A percentile compares a stretch with the other conserved stretches of the same genome.
These are phyloP conservation scores for Fusarium sp. DNA, from an alignment of 2,329 filamentous ascomycete genomes.

Conservation along the genomic window DNA sequence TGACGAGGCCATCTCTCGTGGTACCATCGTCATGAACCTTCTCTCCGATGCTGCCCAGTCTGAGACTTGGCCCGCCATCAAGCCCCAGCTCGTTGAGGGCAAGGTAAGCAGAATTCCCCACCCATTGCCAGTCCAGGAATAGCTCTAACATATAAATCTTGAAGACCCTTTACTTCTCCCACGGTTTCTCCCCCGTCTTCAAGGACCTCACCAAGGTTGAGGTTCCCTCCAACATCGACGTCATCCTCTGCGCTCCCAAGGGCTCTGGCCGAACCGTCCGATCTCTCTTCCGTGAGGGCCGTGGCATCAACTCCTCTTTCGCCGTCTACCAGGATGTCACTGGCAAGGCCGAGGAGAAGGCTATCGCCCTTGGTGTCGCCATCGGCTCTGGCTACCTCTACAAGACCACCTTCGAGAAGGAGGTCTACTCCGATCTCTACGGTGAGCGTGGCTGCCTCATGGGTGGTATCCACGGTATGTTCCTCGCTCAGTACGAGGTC, in stretches of 20 bases:
- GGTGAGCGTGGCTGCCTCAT: constrained; percentile 99
- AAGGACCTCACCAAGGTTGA: constrained; percentile 99
- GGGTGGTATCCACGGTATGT: constrained; percentile 99
- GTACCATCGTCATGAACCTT: constrained; percentile 99
- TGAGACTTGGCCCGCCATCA: constrained; percentile 98
- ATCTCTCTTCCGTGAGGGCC: constrained; percentile 98
- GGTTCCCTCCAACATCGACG: constrained; percentile 93
- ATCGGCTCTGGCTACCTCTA: constrained; percentile 99
- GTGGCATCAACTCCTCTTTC: constrained; percentile 99
- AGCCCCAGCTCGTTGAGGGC: constrained; percentile 97
- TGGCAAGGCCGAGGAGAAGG: constrained; percentile 98
- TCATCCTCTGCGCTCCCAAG: constrained; percentile 99
- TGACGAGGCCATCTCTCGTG: constrained; percentile 92
- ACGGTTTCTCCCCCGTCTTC: constrained; percentile 99
- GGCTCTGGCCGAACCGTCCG: constrained; percentile 98
- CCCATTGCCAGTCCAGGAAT: neutral
- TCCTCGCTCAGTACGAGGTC: constrained; percentile 99
- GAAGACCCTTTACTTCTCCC: constrained; percentile 99
- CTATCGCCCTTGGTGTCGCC: constrained; percentile 93
- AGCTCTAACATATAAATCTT: constrained; percentile 35
- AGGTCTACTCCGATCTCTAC: constrained; percentile 99
- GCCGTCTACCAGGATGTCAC: constrained; percentile 99
- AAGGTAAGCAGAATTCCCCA: constrained; percentile 72
- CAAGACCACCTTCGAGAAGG: constrained; percentile 99
- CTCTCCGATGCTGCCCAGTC: constrained; percentile 97